phyloP scores from a whole-genome alignment of 352 stramenopile species.

The Aphanomyces astaci region DNA sequence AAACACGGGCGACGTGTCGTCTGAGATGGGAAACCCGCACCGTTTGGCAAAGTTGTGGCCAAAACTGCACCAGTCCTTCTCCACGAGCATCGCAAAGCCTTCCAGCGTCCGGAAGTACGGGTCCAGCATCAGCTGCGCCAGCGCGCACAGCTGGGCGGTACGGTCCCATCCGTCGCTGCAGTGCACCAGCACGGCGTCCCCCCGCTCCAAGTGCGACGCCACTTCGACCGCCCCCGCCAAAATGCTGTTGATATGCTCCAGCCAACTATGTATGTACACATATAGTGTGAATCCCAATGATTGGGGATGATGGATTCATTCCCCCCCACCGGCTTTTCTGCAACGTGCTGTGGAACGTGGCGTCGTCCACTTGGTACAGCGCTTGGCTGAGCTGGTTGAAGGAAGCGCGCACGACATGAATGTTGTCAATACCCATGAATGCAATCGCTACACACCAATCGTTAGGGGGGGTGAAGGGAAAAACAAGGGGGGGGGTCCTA shows the following conservation, averaged over 20 bases:
- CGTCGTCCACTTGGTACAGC: slow-evolving; percentile 77
- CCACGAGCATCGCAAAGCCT: slow-evolving; percentile 70
- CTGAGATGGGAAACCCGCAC: slow-evolving; percentile 65
- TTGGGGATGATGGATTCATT: neutral
- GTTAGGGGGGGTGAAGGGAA: neutral
- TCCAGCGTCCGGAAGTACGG: slow-evolving; percentile 70
- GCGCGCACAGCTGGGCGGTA: slow-evolving; percentile 61
- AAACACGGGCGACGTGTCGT: slow-evolving; percentile 97
- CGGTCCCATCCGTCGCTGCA: slow-evolving; percentile 83
- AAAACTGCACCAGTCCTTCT: slow-evolving; percentile 86
- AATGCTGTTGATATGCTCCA: slow-evolving; percentile 76
- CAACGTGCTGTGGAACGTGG: slow-evolving; percentile 77
- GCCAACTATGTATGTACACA: slow-evolving; percentile 33
- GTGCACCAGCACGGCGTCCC: slow-evolving; percentile 69
- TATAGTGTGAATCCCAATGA: neutral
- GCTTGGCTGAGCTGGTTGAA: slow-evolving; percentile 59
- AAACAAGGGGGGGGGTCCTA: slow-evolving; percentile 4
- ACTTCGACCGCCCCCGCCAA: slow-evolving; percentile 67
- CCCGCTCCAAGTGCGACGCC: slow-evolving; percentile 60
- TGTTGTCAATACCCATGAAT: slow-evolving; percentile 86
- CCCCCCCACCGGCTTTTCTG: slow-evolving; percentile 50
- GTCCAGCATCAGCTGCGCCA: slow-evolving; percentile 80
- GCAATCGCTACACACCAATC: slow-evolving; percentile 36
- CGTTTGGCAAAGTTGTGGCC: slow-evolving; percentile 84
- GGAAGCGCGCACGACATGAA: slow-evolving; percentile 73